Evolutionary conservation across 2,329 filamentous ascomycete species (phyloP).

Genomic region (Aspergillus glaucus): DNA sequence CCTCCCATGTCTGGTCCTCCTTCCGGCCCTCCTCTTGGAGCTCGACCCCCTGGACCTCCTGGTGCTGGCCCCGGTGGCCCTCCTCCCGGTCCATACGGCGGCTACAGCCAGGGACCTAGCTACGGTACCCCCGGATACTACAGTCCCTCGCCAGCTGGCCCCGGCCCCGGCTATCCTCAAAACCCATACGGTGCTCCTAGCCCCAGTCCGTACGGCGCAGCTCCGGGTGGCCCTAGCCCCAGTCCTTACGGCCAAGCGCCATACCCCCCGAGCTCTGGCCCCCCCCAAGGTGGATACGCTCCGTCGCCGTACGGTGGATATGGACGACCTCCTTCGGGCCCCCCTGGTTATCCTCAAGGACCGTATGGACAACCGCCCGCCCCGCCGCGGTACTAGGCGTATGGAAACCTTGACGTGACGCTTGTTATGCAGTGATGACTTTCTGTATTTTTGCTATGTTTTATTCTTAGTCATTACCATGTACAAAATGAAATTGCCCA

Average conservation of each 20-base stretch:
- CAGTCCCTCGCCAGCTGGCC: slow-evolving; percentile 15
- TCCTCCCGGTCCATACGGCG: slow-evolving; percentile 34
- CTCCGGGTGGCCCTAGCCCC: slow-evolving; percentile 15
- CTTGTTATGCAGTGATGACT: not conserved
- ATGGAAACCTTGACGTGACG: not conserved
- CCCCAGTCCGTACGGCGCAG: slow-evolving; percentile 11
- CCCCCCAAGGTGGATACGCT: slow-evolving; percentile 1
- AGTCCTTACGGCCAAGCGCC: slow-evolving; percentile 5
- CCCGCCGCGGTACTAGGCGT: slow-evolving; percentile 19
- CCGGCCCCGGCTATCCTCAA: not conserved
- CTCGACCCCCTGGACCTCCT: slow-evolving; percentile 17
- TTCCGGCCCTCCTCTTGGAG: slow-evolving; percentile 11
- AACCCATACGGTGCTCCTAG: not conserved
- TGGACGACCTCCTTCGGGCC: slow-evolving; percentile 12
- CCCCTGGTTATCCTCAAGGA: slow-evolving; percentile 14
- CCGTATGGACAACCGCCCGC: slow-evolving; percentile 16
- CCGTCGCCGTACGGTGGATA: slow-evolving; percentile 19
- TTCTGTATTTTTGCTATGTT: not conserved
- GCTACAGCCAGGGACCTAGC: slow-evolving; percentile 10
- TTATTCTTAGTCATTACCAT: not conserved
- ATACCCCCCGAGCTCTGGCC: slow-evolving; percentile 6
- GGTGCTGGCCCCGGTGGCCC: slow-evolving; percentile 11
- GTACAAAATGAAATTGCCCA: not conserved
- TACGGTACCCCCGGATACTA: slow-evolving; percentile 17
- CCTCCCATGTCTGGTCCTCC: slow-evolving; percentile 13